phyloP scores from a whole-genome alignment of 2,329 filamentous ascomycete genomes.

The Curvularia verruculosa region DNA sequence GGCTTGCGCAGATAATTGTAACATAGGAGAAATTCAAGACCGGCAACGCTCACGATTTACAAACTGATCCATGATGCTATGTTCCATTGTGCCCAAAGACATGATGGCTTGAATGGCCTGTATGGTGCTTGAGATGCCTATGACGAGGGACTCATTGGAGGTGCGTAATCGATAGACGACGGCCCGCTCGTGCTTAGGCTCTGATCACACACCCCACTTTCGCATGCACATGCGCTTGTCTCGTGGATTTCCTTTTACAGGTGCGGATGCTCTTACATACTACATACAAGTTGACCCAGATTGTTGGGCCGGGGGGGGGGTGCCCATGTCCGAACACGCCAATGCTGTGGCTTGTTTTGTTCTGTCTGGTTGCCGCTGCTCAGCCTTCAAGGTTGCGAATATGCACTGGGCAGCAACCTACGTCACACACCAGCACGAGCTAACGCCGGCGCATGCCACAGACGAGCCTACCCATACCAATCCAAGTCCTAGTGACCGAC shows the following conservation, averaged over 20 bases:
- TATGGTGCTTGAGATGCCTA: neutral
- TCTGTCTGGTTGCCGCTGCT: conserved; percentile 21
- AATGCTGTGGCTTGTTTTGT: conserved; percentile 18
- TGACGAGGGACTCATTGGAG: conserved; percentile 8
- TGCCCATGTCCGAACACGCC: conserved; percentile 4
- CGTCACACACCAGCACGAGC: conserved; percentile 40
- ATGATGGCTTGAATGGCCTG: neutral
- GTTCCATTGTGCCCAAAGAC: neutral
- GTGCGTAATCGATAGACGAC: conserved; percentile 44
- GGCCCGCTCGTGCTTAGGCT: conserved; percentile 24
- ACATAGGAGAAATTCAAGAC: conserved; percentile 34
- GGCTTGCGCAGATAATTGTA: conserved; percentile 39
- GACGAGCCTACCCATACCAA: conserved; percentile 28
- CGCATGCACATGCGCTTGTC: conserved; percentile 26
- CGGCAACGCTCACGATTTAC: conserved; percentile 4
- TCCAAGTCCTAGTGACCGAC: conserved; percentile 16
- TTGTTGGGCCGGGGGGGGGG: conserved; percentile 1
- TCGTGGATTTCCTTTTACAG: conserved; percentile 4
- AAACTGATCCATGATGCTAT: neutral
- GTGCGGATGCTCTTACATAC: neutral
- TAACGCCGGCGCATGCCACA: conserved; percentile 29
- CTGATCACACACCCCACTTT: conserved; percentile 29
- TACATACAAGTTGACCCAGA: neutral
- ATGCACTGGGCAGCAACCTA: conserved; percentile 34
- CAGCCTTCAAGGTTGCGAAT: conserved; percentile 22